These are phyloP conservation scores for Vitis hybrid DNA, from an alignment of 177 flowering plant genomes.

Conservation along the genomic window DNA sequence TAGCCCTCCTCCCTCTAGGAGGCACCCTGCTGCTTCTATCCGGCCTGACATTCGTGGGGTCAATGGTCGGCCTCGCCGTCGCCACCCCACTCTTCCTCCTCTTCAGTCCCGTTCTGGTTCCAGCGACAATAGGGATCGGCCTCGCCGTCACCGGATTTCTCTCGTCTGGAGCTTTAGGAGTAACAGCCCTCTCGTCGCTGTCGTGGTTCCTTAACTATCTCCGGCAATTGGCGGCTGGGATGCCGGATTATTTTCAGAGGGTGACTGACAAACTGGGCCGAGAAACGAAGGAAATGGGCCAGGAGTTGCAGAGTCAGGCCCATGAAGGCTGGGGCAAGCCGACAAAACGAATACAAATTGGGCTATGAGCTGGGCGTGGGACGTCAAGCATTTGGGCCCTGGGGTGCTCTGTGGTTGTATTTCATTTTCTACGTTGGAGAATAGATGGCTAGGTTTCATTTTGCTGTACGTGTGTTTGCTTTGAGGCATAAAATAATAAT, in stretches of 20 bases:
- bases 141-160: constrained; percentile 49
- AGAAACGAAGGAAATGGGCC: constrained; percentile 55
- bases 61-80: constrained; percentile 35
- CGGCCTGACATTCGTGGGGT: constrained; percentile 43
- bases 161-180: constrained; percentile 51
- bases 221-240: constrained; percentile 7
- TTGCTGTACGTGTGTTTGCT: too few species aligned
- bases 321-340: constrained; percentile 23
- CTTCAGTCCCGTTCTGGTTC: constrained; percentile 62
- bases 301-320: constrained; percentile 39
- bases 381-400: neutral
- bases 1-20: constrained; percentile 42
- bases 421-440: too few species aligned
- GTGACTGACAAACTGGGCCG: constrained; percentile 40
- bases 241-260: constrained; percentile 24
- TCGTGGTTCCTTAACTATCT: constrained; percentile 38
- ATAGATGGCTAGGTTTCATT: too few species aligned
- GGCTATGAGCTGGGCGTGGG: neutral
- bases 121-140: constrained; percentile 39
- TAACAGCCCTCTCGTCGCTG: constrained; percentile 50
- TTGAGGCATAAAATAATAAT: too few species aligned
- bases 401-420: neutral
- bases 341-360: neutral
- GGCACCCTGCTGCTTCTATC: constrained; percentile 48
- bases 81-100: constrained; percentile 49